Percentiles rank a stretch among this genome's conserved stretches.
These are phyloP conservation scores for Phaeodactylum tricornutum DNA, from an alignment of 108 stramenopile species.

Conservation along the genomic window DNA sequence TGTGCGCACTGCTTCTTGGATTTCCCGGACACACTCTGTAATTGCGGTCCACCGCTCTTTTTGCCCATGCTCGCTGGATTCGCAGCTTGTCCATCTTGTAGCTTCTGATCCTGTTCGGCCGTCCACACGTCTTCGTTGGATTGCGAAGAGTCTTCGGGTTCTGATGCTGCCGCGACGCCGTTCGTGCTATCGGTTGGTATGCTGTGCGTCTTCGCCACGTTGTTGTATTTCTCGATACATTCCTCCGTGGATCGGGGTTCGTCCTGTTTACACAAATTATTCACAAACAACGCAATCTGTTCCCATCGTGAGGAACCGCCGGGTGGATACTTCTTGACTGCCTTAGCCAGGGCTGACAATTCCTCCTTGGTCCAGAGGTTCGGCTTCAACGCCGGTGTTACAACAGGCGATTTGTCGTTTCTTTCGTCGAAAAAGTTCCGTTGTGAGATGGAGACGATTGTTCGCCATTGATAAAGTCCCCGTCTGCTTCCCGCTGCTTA, in stretches of 20 bases:
- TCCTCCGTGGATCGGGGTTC: constrained; percentile 87
- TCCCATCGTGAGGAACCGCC: constrained; percentile 95
- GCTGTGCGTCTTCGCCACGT: constrained; percentile 21
- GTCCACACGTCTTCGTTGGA: constrained; percentile 56
- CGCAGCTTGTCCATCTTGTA: constrained; percentile 75
- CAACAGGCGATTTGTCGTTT: constrained; percentile 20
- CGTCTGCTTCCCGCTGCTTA: background rate
- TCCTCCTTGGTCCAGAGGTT: constrained; percentile 90
- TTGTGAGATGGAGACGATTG: constrained; percentile 18
- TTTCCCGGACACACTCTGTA: constrained; percentile 83
- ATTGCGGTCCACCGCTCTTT: constrained; percentile 90
- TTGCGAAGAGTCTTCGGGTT: background rate
- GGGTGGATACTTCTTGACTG: constrained; percentile 85
- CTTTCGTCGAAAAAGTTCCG: constrained; percentile 10
- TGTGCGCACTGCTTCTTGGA: constrained; percentile 93
- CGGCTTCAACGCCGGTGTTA: constrained; percentile 20
- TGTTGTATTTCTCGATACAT: constrained; percentile 89
- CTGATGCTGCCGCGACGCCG: background rate
- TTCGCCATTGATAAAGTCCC: background rate
- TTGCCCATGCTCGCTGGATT: constrained; percentile 92
- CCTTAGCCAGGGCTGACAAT: constrained; percentile 86
- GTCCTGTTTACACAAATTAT: constrained; percentile 57
- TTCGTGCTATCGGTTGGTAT: constrained; percentile 1
- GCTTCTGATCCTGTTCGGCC: constrained; percentile 80
- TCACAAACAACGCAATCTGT: constrained; percentile 85